Percentiles rank a stretch among this genome's conserved stretches.
Conservation (phyloP, 768 basidiomycete genomes). For the Auriculariales sp. region DNA sequence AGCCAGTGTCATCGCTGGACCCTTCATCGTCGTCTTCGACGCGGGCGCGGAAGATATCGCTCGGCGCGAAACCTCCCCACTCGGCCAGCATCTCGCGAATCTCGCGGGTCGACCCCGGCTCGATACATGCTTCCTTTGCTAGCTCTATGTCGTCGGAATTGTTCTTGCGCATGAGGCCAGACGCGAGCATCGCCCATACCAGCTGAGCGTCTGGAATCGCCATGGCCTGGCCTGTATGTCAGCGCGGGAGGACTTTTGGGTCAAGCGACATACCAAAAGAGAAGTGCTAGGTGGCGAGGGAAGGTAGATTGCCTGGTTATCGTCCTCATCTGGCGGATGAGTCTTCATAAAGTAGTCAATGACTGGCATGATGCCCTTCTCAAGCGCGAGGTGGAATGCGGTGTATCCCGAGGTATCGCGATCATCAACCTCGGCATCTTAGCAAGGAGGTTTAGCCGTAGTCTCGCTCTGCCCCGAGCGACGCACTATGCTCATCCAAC, state of each 20-base stretch:
- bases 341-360: conserved; percentile 46
- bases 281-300: conserved; percentile 26
- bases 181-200: conserved; percentile 49
- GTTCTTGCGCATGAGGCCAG: conserved; percentile 30
- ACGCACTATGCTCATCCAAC: conserved; percentile 59
- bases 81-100: conserved; percentile 37
- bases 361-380: conserved; percentile 34
- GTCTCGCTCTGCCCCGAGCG: conserved; percentile 2
- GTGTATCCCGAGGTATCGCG: conserved; percentile 42
- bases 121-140: conserved; percentile 7
- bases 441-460: conserved; percentile 5
- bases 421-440: conserved; percentile 65
- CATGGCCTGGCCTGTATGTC: conserved; percentile 43
- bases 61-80: conserved; percentile 34
- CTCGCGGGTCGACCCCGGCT: conserved; percentile 16
- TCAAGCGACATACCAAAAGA: conserved; percentile 17
- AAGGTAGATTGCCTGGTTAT: conserved; percentile 34
- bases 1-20: neutral
- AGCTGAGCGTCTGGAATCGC: conserved; percentile 47
- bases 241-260: neutral
- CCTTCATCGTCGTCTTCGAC: conserved; percentile 8
- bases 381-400: conserved; percentile 52
- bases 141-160: conserved; percentile 40
- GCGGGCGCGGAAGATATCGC: conserved; percentile 20
- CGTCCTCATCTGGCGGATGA: conserved; percentile 35